Base-by-base conservation (phyloP, 2,329 filamentous ascomycete species). In the Fusarium avenaceum region DNA sequence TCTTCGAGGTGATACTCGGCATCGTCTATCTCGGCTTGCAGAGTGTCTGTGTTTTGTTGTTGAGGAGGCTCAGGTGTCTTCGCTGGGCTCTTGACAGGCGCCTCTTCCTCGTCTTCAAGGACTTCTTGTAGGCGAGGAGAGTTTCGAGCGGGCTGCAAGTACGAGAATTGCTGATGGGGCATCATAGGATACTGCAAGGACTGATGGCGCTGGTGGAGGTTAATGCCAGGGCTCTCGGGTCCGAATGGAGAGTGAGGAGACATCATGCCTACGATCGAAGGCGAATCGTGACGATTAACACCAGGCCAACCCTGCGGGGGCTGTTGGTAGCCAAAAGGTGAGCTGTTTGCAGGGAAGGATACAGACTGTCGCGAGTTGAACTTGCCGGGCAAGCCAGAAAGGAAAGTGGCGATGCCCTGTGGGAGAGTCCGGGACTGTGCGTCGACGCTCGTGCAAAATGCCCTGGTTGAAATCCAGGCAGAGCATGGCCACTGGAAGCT, bases 1-100 rank as follows among this genome's bases (percentile, higher is more conserved):
- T 94, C 89, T 75, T 94, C 92, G 64, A 96, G 79, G 72, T 95
- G 92, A 74, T 96, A 95, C 73, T 97, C 92, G 6, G 92, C 90
- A 74, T 94, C 92, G 49, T 96, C 91, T 57, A 96, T 90, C 70
- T 96, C 93, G 65, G 90, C 90, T 76, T 97, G 93, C 24, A 97
- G 84, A 70, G 94, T 94, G 71, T 94, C 91, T 46, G 81, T 78
- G 52, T 84, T 80, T 45, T 81, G 81, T 48, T 81, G 81, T 46
- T 79, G 78, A 13, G 71, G 57, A 11, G 84, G 81, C 71, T 89
- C 85, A 0, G 86, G 84, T 0, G 84, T 86, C 72, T 85, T 86
- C 2, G 84, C 86, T 11, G 82, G 83, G 57, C 81, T 86, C 77
- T 87, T 85, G 70, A 75, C 80, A 26, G 61, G 65, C 1, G 79